Conservation (phyloP, 345 rosid species). For the Odontarrhena argentea region DNA sequence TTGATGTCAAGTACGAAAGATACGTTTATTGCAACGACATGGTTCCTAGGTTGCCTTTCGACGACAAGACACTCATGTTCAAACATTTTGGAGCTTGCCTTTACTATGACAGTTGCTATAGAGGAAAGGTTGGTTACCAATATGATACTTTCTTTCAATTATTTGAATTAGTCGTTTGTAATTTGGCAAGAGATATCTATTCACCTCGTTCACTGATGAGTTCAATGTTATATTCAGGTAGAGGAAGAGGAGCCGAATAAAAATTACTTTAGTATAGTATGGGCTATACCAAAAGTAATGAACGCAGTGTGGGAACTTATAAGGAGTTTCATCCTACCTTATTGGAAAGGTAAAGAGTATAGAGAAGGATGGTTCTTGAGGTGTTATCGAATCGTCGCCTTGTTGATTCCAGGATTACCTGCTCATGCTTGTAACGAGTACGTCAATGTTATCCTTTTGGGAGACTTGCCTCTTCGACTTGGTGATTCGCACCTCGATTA, state of each 20-base stretch:
- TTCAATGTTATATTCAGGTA: constrained; percentile 43
- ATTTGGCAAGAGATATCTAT: too few relatives aligned
- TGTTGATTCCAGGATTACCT: constrained; percentile 60
- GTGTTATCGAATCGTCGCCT: constrained; percentile 47
- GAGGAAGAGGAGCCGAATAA: constrained; percentile 65
- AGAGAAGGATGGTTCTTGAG: constrained; percentile 58
- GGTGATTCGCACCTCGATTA: constrained; percentile 7
- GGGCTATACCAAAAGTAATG: constrained; percentile 49
- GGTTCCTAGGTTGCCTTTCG: constrained; percentile 62
- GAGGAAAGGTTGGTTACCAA: constrained; percentile 46
- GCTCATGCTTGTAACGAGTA: constrained; percentile 66
- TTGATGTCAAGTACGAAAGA: constrained; percentile 47
- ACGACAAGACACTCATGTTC: constrained; percentile 47
- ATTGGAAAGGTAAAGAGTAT: constrained; percentile 46
- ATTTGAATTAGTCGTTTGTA: too few relatives aligned
- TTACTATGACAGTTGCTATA: constrained; percentile 49
- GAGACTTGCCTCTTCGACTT: constrained; percentile 33
- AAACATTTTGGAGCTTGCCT: constrained; percentile 54
- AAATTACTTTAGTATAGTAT: constrained; percentile 56
- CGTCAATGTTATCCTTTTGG: constrained; percentile 53
- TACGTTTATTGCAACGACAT: constrained; percentile 54
- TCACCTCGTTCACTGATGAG: too few relatives aligned
- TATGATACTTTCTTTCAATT: neutral
- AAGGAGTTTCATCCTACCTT: constrained; percentile 55
- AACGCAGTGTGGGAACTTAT: constrained; percentile 67